Conservation (phyloP, 2,329 filamentous ascomycete genomes). For the Aureobasidium sp. region DNA sequence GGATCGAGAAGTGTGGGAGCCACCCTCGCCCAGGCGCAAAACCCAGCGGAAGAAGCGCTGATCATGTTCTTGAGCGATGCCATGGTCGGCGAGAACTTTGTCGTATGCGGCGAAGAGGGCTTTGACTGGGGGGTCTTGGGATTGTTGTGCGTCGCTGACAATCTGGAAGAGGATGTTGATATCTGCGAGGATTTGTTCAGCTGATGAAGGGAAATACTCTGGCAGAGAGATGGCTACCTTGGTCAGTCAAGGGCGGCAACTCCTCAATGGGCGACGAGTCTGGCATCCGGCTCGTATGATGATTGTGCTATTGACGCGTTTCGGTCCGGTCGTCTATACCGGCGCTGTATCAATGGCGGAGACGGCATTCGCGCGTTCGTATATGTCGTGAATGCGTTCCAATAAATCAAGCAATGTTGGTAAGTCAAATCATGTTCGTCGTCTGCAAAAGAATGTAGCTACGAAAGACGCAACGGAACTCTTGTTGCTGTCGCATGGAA, state of each 20-base stretch:
- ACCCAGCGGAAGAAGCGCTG: conserved; percentile 69
- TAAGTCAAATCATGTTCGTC: not conserved
- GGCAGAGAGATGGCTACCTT: conserved; percentile 25
- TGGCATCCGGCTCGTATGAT: conserved; percentile 30
- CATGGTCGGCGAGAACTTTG: conserved; percentile 60
- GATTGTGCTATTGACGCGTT: conserved; percentile 28
- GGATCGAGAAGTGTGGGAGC: conserved; percentile 37
- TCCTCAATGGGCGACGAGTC: conserved; percentile 22
- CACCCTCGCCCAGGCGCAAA: conserved; percentile 57
- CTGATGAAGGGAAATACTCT: not conserved
- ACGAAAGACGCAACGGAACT: not conserved
- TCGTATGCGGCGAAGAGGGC: conserved; percentile 79
- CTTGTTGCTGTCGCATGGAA: conserved; percentile 4
- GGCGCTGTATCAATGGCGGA: not conserved
- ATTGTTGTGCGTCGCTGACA: conserved; percentile 60
- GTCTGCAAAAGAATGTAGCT: not conserved
- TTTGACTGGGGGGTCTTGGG: conserved; percentile 60
- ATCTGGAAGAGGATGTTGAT: conserved; percentile 72
- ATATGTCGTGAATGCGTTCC: not conserved
- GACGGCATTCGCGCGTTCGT: conserved; percentile 9
- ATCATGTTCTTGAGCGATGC: conserved; percentile 63
- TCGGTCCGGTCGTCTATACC: conserved; percentile 17
- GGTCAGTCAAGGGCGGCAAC: conserved; percentile 33
- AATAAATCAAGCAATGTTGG: not conserved
- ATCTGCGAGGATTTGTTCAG: conserved; percentile 44